Percentiles rank a stretch among this genome's conserved stretches.
Evolutionary conservation across 352 stramenopile species (phyloP).

Genomic region (Phytophthora constricta): DNA sequence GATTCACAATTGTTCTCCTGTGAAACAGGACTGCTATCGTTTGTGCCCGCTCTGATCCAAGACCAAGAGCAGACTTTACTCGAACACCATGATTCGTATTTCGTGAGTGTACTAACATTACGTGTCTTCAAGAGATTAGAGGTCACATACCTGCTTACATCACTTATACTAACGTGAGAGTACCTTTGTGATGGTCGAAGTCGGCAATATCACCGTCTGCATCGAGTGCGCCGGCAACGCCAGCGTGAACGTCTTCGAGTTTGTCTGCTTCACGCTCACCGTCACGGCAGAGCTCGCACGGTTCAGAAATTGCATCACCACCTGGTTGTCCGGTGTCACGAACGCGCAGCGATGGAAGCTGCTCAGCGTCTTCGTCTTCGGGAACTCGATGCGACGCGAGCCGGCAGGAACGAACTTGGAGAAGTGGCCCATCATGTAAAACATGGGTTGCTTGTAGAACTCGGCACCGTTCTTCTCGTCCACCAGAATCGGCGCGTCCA

Average conservation of each 20-base stretch:
- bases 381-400: conserved; percentile 49
- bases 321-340: conserved; percentile 46
- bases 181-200: conserved; percentile 32
- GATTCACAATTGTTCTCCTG: no score
- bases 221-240: conserved; percentile 24
- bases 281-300: conserved; percentile 39
- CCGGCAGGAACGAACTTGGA: conserved; percentile 62
- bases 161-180: no score
- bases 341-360: conserved; percentile 51
- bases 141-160: no score
- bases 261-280: conserved; percentile 40
- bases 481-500: conserved; percentile 79
- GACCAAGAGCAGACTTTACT: no score
- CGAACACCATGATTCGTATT: no score
- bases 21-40: no score
- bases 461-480: conserved; percentile 55
- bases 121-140: no score
- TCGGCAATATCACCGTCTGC: conserved; percentile 30
- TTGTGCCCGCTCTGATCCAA: no score
- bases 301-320: conserved; percentile 51
- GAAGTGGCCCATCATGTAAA: conserved; percentile 77
- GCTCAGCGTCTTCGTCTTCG: conserved; percentile 37
- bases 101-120: no score
- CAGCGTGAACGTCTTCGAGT: conserved; percentile 29
- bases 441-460: conserved; percentile 87